These are phyloP conservation scores for Saraca asoca DNA, from an alignment of 331 rosid genomes.

Conservation along the genomic window DNA sequence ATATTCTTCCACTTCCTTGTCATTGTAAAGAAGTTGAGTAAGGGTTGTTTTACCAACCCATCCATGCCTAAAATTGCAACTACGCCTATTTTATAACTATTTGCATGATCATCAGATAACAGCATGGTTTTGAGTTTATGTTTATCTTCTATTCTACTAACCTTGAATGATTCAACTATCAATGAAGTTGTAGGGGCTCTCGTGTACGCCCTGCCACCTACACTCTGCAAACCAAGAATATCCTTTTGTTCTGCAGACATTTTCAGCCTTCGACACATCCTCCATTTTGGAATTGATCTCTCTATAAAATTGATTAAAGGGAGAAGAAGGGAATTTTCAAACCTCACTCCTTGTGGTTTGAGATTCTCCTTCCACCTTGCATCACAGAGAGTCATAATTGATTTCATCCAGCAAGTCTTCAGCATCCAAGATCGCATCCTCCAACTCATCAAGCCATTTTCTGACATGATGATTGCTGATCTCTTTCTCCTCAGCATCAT, in stretches of 20 bases:
- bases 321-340: background rate
- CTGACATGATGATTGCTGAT: background rate
- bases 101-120: background rate
- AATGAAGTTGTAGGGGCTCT: background rate
- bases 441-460: conserved; percentile 2
- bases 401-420: conserved; percentile 22
- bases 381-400: no score
- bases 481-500: no score
- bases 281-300: background rate
- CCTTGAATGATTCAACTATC: conserved; percentile 4
- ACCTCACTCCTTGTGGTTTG: background rate
- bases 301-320: background rate
- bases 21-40: no score
- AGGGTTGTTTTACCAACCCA: conserved; percentile 43
- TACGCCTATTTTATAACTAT: background rate
- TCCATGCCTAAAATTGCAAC: conserved; percentile 38
- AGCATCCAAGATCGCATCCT: conserved; percentile 15
- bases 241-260: background rate
- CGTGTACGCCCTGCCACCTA: background rate
- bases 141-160: conserved; percentile 19
- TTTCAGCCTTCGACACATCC: background rate
- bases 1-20: rapidly evolving
- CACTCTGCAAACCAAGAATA: conserved; percentile 17
- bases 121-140: background rate
- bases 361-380: background rate